These are phyloP conservation scores for Suillus plorans DNA, from an alignment of 768 basidiomycete species.

Conservation along the genomic window DNA sequence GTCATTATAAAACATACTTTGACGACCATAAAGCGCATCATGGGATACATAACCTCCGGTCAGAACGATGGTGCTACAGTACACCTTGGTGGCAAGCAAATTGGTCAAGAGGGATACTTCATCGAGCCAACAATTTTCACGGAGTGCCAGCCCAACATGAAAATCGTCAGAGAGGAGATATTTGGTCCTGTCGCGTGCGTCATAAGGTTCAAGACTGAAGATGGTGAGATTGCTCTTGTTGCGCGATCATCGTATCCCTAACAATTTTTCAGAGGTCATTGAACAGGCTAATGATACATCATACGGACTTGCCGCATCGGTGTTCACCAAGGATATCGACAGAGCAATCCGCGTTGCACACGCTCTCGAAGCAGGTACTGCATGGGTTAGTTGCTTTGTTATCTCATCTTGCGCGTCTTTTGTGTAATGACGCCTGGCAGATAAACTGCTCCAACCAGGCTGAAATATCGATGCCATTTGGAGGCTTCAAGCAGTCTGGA, in stretches of 20 bases:
- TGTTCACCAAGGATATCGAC: slow-evolving; percentile 46
- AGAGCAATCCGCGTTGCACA: slow-evolving; percentile 42
- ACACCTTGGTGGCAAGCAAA: slow-evolving; percentile 42
- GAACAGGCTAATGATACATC: slow-evolving; percentile 42
- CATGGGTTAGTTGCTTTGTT: slow-evolving; percentile 45
- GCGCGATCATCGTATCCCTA: not conserved
- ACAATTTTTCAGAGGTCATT: slow-evolving; percentile 20
- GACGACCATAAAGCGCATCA: slow-evolving; percentile 35
- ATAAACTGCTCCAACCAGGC: slow-evolving; percentile 45
- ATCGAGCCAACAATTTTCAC: slow-evolving; percentile 46
- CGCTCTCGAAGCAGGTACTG: slow-evolving; percentile 49
- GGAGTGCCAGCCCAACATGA: slow-evolving; percentile 46
- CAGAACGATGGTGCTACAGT: slow-evolving; percentile 49
- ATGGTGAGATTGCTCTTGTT: slow-evolving; percentile 12
- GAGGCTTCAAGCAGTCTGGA: slow-evolving; percentile 74
- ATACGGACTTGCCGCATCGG: slow-evolving; percentile 51
- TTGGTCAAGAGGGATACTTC: slow-evolving; percentile 45
- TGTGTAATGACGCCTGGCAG: slow-evolving; percentile 17
- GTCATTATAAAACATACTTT: not conserved
- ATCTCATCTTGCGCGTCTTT: not conserved
- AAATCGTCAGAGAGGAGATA: slow-evolving; percentile 41
- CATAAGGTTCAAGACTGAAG: slow-evolving; percentile 44
- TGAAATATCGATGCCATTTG: slow-evolving; percentile 58
- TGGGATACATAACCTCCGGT: slow-evolving; percentile 50
- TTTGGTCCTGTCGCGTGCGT: slow-evolving; percentile 50